These are phyloP conservation scores for Micractinium sp. DNA, from an alignment of 139 green algal species.

Conservation along the genomic window DNA sequence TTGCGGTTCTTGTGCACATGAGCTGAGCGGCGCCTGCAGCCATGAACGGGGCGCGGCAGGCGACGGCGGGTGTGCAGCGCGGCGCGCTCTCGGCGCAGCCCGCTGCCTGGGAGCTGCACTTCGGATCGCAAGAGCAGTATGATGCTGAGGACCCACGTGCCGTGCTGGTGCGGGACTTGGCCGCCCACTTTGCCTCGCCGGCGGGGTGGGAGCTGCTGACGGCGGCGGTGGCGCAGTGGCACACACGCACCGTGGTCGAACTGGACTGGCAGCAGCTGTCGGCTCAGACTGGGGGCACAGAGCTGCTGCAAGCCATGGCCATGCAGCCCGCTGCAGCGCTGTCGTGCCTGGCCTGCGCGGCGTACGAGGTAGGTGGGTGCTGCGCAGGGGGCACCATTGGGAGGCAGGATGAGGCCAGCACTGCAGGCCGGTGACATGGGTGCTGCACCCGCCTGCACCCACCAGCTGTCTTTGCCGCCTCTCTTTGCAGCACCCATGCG, in stretches of 20 bases:
- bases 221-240: neutral
- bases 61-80: neutral
- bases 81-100: constrained; percentile 5
- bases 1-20: neutral
- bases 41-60: neutral
- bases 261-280: constrained; percentile 55
- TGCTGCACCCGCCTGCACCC: neutral
- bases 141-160: constrained; percentile 50
- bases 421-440: neutral
- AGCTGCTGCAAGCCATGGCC: constrained; percentile 66
- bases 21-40: neutral
- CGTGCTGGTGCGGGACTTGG: constrained; percentile 51
- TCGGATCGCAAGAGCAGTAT: constrained; percentile 38
- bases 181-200: constrained; percentile 10
- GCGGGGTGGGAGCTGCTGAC: constrained; percentile 43
- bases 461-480: no score
- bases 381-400: neutral
- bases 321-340: constrained; percentile 65
- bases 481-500: neutral
- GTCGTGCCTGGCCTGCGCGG: constrained; percentile 61
- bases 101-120: constrained; percentile 53
- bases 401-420: neutral
- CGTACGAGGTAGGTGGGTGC: constrained; percentile 54
- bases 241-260: constrained; percentile 1
- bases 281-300: constrained; percentile 16